phyloP scores from a whole-genome alignment of 2,329 filamentous ascomycete genomes.

The Cladosporium cucumerinum region DNA sequence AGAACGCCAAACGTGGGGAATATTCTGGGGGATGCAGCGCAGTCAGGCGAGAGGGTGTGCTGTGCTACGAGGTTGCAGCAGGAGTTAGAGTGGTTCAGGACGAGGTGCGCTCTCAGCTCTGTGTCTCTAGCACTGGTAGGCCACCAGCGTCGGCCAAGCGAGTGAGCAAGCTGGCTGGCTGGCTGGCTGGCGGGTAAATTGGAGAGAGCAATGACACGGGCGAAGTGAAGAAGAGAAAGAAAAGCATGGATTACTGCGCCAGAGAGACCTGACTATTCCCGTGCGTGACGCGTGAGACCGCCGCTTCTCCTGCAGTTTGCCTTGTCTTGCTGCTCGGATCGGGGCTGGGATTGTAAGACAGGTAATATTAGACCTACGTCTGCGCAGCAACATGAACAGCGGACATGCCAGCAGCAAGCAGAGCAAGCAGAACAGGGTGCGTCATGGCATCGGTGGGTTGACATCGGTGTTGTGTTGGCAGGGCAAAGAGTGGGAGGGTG shows the following conservation, averaged over 20 bases:
- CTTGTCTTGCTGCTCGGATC: not conserved
- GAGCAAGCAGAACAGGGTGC: not conserved
- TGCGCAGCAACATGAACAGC: not conserved
- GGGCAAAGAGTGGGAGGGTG: not conserved
- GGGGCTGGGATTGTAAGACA: constrained; percentile 3
- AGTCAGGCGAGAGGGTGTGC: not conserved
- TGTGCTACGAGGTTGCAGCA: not conserved
- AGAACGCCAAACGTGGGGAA: constrained; percentile 14
- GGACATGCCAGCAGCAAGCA: not conserved
- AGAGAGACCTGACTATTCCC: not conserved
- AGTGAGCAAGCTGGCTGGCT: not conserved
- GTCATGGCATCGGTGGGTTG: not conserved
- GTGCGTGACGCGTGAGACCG: not conserved
- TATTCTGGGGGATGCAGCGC: not conserved
- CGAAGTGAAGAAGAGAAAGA: not conserved
- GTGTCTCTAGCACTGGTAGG: not conserved
- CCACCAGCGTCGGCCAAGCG: constrained; percentile 13
- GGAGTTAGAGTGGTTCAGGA: not conserved
- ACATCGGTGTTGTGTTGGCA: not conserved
- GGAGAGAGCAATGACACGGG: not conserved
- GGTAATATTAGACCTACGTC: not conserved
- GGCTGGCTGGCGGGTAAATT: not conserved
- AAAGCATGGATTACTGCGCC: not conserved
- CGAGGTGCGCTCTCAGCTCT: not conserved
- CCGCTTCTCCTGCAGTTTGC: not conserved